Evolutionary conservation across 495 filamentous ascomycete species (phyloP).

Genomic region (Aspergillus sparsus): DNA sequence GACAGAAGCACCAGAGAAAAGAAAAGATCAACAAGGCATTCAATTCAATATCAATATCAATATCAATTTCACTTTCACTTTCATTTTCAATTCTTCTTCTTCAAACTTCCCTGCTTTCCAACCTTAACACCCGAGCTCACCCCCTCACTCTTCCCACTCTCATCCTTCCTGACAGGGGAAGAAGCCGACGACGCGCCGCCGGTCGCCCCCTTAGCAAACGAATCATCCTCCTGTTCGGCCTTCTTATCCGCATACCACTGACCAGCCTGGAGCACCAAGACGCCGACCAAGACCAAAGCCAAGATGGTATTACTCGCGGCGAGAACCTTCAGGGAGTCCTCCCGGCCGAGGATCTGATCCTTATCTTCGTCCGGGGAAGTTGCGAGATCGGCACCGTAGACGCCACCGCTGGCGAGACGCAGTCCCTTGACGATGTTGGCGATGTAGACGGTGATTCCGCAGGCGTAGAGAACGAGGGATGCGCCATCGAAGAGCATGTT

Average conservation of each 20-base stretch:
- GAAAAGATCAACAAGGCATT: not conserved
- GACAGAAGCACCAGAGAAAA: not conserved
- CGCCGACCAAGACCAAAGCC: slow-evolving; percentile 85
- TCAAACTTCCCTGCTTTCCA: slow-evolving; percentile 3
- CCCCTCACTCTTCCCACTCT: not conserved
- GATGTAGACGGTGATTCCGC: slow-evolving; percentile 86
- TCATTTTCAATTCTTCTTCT: slow-evolving; percentile 20
- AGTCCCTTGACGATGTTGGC: slow-evolving; percentile 95
- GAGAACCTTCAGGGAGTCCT: slow-evolving; percentile 86
- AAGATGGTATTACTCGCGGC: slow-evolving; percentile 96
- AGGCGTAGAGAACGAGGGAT: slow-evolving; percentile 85
- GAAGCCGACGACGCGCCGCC: too few species aligned
- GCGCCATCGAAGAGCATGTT: slow-evolving; percentile 98
- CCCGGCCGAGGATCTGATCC: slow-evolving; percentile 58
- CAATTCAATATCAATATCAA: not conserved
- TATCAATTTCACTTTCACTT: not conserved
- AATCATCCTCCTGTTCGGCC: slow-evolving; percentile 76
- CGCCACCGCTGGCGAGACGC: slow-evolving; percentile 64
- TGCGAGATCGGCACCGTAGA: slow-evolving; percentile 52
- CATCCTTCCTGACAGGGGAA: not conserved
- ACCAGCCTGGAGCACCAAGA: slow-evolving; percentile 90
- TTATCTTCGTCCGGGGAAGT: slow-evolving; percentile 9
- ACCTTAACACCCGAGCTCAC: not conserved
- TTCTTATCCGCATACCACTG: slow-evolving; percentile 99
- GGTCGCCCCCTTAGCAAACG: slow-evolving; percentile 34